Evolutionary conservation across 495 filamentous ascomycete genomes (phyloP), one percentile per base, ranked within the genome.

Genomic region (Aspergillus steynii): DNA sequence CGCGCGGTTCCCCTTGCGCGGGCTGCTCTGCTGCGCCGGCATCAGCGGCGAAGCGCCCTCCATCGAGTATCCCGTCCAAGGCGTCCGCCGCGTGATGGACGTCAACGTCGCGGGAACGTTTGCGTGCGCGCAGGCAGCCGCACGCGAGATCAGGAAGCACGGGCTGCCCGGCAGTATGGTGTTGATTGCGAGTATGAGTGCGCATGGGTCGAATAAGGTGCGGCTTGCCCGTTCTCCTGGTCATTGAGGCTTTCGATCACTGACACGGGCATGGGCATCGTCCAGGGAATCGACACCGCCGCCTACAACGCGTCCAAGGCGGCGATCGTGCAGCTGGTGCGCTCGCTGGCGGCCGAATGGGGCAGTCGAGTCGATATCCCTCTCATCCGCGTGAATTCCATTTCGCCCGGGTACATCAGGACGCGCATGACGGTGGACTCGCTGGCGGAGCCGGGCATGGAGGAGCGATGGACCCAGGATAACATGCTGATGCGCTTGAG

Each of bases 1-100:
- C 8, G 42, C 42, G 15, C 52, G 89, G 85, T 63, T 54, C 55
- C 72, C 81, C 2, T 79, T 90, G 3, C 86, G 92, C 63, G 87
- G 92, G 10, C 77, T 93, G 10, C 82, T 93, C 74, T 89, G 90
- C 75, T 88, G 88, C 53, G 91, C 90, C 31, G 90, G 91, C 64
- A 88, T 95, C 55, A 89, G 90, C 51, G 77, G 74, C 37, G 84
- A 83, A 58, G 73, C 71, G 1, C 66, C 81, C 0, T 82, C 86
- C 4, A 71, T 87, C 54, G 82, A 89, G 53, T 90, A 89, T 63
- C 81, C 81, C 7, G 78, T 77, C 1, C 78, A 59, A 10, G 5
- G n/a, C 1, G 4, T 56, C 25, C 37, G 54, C 10, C 79, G 73
- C 27, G 84, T 90, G 77, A 62, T 90, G 45, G 81, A 84, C 55